These are phyloP conservation scores for Aureobasidium sp. DNA, from an alignment of 2,329 filamentous ascomycete genomes.

Conservation along the genomic window DNA sequence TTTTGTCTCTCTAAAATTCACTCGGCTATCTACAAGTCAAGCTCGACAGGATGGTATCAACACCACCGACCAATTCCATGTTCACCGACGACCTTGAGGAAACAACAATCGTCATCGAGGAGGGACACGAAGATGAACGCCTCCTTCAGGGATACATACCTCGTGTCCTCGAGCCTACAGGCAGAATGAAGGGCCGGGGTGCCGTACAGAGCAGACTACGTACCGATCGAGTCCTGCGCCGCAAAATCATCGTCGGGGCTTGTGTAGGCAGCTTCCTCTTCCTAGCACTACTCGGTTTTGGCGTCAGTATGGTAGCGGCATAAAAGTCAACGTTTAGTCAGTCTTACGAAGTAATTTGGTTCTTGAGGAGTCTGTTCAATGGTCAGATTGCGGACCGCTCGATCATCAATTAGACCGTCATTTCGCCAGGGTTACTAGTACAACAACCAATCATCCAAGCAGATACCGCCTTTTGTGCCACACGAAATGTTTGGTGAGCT, in stretches of 20 bases:
- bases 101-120: not conserved
- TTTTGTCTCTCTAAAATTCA: too few relatives aligned
- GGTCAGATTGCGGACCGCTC: not conserved
- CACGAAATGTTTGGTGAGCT: too few relatives aligned
- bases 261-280: constrained; percentile 1
- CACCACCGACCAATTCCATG: not conserved
- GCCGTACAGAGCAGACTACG: not conserved
- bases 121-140: not conserved
- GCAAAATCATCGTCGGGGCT: not conserved
- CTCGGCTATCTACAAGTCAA: too few relatives aligned
- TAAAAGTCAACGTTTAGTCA: not conserved
- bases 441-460: too few relatives aligned
- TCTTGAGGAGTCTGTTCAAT: not conserved
- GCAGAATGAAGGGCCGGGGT: not conserved
- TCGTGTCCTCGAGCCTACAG: not conserved
- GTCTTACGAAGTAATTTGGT: not conserved
- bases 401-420: too few relatives aligned
- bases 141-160: not conserved
- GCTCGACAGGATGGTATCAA: not conserved
- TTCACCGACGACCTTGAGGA: not conserved
- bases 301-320: not conserved
- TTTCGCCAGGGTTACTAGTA: too few relatives aligned
- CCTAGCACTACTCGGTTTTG: not conserved
- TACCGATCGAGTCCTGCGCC: not conserved
- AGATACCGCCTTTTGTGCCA: too few relatives aligned